Base-by-base conservation (phyloP, 2,329 filamentous ascomycete genomes). In the Simplicillium aogashimaense region DNA sequence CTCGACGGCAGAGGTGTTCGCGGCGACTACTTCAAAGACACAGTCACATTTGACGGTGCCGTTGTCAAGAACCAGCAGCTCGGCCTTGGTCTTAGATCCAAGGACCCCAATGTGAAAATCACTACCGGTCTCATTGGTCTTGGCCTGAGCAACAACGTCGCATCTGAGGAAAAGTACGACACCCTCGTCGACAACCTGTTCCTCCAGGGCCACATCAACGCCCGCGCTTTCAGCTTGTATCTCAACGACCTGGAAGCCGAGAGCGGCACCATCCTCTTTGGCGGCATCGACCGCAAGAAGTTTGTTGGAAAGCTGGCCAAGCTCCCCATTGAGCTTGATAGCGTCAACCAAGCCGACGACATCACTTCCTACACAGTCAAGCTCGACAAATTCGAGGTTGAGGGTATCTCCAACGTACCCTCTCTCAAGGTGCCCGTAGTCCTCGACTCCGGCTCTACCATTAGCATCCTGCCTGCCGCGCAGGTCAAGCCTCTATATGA, bases 261-360 rank as follows among this genome's bases (percentile, higher is more conserved):
- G 42, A 78, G 72, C 3, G 86, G 86, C 38, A 79, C 66, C 48
- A 79, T 90, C 43, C 69, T 90, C 9, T 92, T 92, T 49, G 86
- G 86, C 35, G 86, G 83, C 37, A 78, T 90, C 48, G 84, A 92
- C 57, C 81, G 75, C 0, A 70, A 72, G 45, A 89, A 88, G 57
- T 90, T 79, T 61, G 55, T 66, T 3, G 83, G 81, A 40, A 59
- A 72, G 32, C 51, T 62, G 32, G 46, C 48, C 12, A 54, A 50
- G 32, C 45, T 68, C 16, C 52, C 59, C 5, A 76, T 88, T 44
- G 61, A 78, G 43, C 34, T 49, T 15, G 47, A 50, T 8, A 55
- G 64, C n/a, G 60, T 62, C 39, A 56, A 69, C 39, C 52, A 58
- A 45, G 70, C 65, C 55, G 46, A 50, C 31, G 60, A 64, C 38